These are phyloP conservation scores for Chaetomiaceae sp. DNA, from an alignment of 2,329 filamentous ascomycete genomes.

Conservation along the genomic window DNA sequence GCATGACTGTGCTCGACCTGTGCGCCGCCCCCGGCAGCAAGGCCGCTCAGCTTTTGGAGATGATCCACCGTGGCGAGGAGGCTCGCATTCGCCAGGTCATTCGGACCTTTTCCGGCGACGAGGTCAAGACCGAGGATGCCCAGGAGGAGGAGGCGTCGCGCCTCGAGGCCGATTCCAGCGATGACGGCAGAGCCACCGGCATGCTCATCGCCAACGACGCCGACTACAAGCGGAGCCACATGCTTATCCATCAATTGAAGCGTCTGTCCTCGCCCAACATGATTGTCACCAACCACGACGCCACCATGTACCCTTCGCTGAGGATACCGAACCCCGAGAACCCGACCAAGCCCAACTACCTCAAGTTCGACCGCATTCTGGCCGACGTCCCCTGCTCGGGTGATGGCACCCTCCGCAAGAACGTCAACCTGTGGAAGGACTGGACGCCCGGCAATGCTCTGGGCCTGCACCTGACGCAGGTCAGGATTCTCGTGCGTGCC, in stretches of 20 bases:
- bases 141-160: conserved; percentile 43
- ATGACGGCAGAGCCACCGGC: conserved; percentile 84
- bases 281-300: conserved; percentile 96
- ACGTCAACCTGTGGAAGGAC: conserved; percentile 88
- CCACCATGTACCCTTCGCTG: conserved; percentile 90
- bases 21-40: conserved; percentile 97
- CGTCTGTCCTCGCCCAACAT: conserved; percentile 93
- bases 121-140: conserved; percentile 47
- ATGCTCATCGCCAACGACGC: conserved; percentile 92
- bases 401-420: conserved; percentile 91
- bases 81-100: conserved; percentile 71
- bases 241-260: conserved; percentile 97
- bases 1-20: conserved; percentile 91
- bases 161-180: conserved; percentile 56
- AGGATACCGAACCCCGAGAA: conserved; percentile 62
- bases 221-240: conserved; percentile 94
- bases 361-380: conserved; percentile 95
- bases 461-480: conserved; percentile 80
- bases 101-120: conserved; percentile 56
- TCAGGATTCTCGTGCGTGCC: conserved; percentile 83
- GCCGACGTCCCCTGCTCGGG: conserved; percentile 97
- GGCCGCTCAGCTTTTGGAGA: conserved; percentile 89
- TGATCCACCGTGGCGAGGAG: conserved; percentile 91
- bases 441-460: conserved; percentile 86
- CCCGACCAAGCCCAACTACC: conserved; percentile 58